Percentiles rank a stretch among this genome's conserved stretches.
These are phyloP conservation scores for Paradendryphiella salina DNA, from an alignment of 2,329 filamentous ascomycete species.

Conservation along the genomic window DNA sequence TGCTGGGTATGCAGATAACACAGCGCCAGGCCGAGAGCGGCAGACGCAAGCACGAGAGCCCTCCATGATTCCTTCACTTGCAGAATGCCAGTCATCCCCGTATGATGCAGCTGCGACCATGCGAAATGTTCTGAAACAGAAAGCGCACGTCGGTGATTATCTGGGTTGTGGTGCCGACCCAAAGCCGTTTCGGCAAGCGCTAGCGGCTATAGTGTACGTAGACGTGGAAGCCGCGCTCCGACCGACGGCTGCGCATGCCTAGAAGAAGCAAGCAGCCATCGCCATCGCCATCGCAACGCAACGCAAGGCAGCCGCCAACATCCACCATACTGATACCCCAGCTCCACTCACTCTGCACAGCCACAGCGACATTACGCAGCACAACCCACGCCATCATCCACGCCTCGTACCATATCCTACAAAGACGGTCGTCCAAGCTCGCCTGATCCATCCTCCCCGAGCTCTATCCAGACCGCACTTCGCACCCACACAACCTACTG, in stretches of 20 bases:
- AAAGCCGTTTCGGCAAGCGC: conserved; percentile 35
- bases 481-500: background rate
- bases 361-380: conserved; percentile 38
- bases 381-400: conserved; percentile 25
- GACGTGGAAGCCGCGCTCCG: conserved; percentile 37
- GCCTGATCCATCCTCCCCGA: conserved; percentile 25
- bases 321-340: conserved; percentile 1
- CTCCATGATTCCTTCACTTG: conserved; percentile 28
- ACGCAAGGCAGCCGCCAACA: conserved; percentile 30
- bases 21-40: conserved; percentile 28
- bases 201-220: conserved; percentile 35
- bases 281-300: conserved; percentile 20
- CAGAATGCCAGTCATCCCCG: conserved; percentile 8
- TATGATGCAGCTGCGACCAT: conserved; percentile 27
- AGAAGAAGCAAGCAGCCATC: conserved; percentile 13
- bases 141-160: conserved; percentile 25
- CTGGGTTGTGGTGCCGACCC: conserved; percentile 17
- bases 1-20: conserved; percentile 21
- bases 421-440: conserved; percentile 14
- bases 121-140: conserved; percentile 24
- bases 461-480: conserved; percentile 24
- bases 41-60: conserved; percentile 24
- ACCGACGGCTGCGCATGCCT: conserved; percentile 25
- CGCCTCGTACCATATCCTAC: conserved; percentile 10
- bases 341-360: conserved; percentile 30